Percentiles rank a stretch among this genome's conserved stretches.
Conservation (phyloP, 192 early-diverging fungal species). For the Coemansia sp. region DNA sequence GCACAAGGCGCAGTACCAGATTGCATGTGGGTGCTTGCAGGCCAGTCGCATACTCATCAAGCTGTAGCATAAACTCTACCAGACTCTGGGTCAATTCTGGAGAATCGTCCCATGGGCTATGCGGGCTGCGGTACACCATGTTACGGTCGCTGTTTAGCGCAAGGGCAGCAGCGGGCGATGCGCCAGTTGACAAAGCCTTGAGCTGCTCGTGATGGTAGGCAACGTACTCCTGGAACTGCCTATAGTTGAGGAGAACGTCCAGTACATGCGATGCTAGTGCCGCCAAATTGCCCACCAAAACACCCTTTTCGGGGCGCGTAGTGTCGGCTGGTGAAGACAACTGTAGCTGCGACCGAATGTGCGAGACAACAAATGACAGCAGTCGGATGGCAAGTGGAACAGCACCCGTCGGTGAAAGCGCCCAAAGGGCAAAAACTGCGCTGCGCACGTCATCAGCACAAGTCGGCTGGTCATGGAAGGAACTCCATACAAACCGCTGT, state of each 20-base stretch:
- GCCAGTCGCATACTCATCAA: constrained; percentile 1
- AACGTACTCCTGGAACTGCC: constrained; percentile 41
- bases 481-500: constrained; percentile 4
- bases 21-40: constrained; percentile 15
- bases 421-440: constrained; percentile 24
- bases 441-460: constrained; percentile 14
- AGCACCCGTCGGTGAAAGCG: constrained; percentile 30
- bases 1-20: constrained; percentile 18
- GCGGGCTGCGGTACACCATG: constrained; percentile 31
- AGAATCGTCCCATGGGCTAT: constrained; percentile 45
- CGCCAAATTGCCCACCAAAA: constrained; percentile 13
- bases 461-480: constrained; percentile 1
- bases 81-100: constrained; percentile 15
- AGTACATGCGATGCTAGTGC: constrained; percentile 18
- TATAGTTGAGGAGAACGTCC: constrained; percentile 39
- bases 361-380: constrained; percentile 12
- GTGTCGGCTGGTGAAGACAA: background rate
- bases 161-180: background rate
- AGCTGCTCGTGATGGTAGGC: constrained; percentile 42
- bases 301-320: constrained; percentile 1
- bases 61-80: constrained; percentile 25
- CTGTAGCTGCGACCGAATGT: constrained; percentile 3
- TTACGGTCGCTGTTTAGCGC: constrained; percentile 12
- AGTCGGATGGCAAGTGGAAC: constrained; percentile 20
- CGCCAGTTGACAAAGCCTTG: constrained; percentile 15